Evolutionary conservation across 345 rosid species (phyloP), one percentile per base, ranked within the genome.

Genomic region (Hypericum androsaemum): DNA sequence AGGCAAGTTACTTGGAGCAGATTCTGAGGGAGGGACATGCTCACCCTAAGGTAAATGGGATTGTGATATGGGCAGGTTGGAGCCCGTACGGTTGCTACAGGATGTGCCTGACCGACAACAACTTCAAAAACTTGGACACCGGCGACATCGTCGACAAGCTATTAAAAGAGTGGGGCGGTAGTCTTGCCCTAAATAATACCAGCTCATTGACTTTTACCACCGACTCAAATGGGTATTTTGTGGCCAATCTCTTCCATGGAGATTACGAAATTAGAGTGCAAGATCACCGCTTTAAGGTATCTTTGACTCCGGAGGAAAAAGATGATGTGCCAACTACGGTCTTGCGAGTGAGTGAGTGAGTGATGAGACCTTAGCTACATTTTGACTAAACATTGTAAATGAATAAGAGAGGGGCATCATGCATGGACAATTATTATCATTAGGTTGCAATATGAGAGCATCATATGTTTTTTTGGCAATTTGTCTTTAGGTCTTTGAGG

Each of bases 141-240:
- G 94, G 95, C 3, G 62, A 81, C 49, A 89, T 86, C 6, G 86
- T 83, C 6, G 97, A 86, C 71, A 89, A 66, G 63, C 77, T 89
- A 12, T 7, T 83, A 55, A 63, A 38, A 6, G 79, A 83, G 53
- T 83, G 92, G 94, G 80, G 79, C 5, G 56, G 56, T 11, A 37
- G 6, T 10, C 49, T 22, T 22, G 32, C 32, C 32, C 32, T 22
- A 22, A 40, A 57, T 45, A 22, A 22, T 16, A 12, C 22, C 9
- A 32, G 10, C 14, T 52, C 61, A 3, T 12, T 60, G 0, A 12
- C 12, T 0, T 82, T 64, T 39, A 56, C 53, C 0, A 69, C 97
- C 0, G 80, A 80, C 53, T 16, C 66, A 7, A 13, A 73, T 35
- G 97, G 97, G 6, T 68, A 68, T 59, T 56, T 80, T 40, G 80